Evolutionary conservation across 2,329 filamentous ascomycete genomes (phyloP), one percentile per base, ranked within the genome.

Genomic region (Colletotrichum tanaceti): DNA sequence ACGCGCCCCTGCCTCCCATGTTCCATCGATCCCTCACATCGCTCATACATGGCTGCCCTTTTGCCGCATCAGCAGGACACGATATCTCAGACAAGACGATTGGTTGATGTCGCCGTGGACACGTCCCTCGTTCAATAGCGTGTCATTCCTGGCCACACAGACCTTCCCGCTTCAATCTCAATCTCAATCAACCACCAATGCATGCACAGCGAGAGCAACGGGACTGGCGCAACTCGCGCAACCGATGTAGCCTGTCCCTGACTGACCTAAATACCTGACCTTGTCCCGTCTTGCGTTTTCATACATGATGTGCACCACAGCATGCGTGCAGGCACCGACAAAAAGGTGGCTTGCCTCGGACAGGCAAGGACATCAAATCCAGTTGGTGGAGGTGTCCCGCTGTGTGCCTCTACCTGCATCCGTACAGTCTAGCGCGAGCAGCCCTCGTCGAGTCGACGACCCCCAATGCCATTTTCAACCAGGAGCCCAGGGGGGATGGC

Each of bases 1-100:
- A 32, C 28, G 32, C 43, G 24, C 16, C 7, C 41, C 24, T 58
- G 41, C 7, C 44, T 44, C 61, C 61, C 44, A 65, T 49, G 60
- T 65, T 68, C 62, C 65, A 49, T 13, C 6, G 62, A 65, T 65
- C 62, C 65, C 65, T 68, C 61, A 44, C 55, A 43, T 65, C 32
- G 61, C 54, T 68, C 63, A 49, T 35, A 62, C 49, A 39, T 18
- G n/a, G 54, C 28, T 41, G 28, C 55, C 55, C 43, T 58, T 35
- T 44, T 32, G 16, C 41, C 20, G n/a, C 28, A 58, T 35, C 6
- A 41, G 52, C 35, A 18, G n/a, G 18, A 47, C 38, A 41, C 58
- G 58, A 39, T 50, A 50, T 60, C 44, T 41, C 32, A 41, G 41
- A 41, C 58, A 39, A 39, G 14, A 41, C 38, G 32, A 63, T 55